A percentile compares a stretch with the other conserved stretches of the same genome.
Conservation (phyloP, 768 basidiomycete species). For the Mycena galericulata region DNA sequence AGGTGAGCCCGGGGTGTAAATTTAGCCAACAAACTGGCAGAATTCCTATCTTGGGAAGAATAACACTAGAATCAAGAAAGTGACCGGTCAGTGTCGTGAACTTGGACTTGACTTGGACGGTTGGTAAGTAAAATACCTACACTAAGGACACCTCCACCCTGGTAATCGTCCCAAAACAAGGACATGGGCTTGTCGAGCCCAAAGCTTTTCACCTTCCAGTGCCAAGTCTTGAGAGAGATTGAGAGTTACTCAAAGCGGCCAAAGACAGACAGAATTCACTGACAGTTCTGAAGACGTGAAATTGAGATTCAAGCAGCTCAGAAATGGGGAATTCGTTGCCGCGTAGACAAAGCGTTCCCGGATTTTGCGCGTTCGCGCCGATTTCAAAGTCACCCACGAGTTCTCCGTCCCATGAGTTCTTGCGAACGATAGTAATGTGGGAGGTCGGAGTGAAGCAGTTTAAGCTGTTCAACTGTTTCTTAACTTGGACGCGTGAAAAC, state of each 20-base stretch:
- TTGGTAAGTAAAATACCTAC: conserved; percentile 34
- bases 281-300: conserved; percentile 51
- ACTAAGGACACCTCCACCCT: conserved; percentile 43
- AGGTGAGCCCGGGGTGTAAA: conserved; percentile 51
- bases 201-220: conserved; percentile 46
- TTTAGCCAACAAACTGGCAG: conserved; percentile 49
- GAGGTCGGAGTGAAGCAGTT: conserved; percentile 65
- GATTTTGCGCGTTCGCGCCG: conserved; percentile 41
- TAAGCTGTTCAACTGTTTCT: conserved; percentile 37
- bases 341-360: conserved; percentile 48
- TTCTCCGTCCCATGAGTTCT: conserved; percentile 55
- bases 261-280: conserved; percentile 12
- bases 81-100: neutral
- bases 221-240: conserved; percentile 44
- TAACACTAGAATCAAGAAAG: conserved; percentile 52
- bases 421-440: conserved; percentile 57
- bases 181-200: conserved; percentile 40
- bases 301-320: conserved; percentile 48
- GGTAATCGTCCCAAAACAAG: conserved; percentile 52
- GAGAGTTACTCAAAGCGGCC: conserved; percentile 24
- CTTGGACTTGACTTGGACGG: neutral
- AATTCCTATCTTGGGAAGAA: conserved; percentile 51
- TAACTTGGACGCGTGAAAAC: neutral
- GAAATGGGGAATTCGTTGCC: conserved; percentile 52
- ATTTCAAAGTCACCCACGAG: conserved; percentile 38